Evolutionary conservation across 371 early-diverging fungal species (phyloP).

Genomic region (Mucor velutinosus): DNA sequence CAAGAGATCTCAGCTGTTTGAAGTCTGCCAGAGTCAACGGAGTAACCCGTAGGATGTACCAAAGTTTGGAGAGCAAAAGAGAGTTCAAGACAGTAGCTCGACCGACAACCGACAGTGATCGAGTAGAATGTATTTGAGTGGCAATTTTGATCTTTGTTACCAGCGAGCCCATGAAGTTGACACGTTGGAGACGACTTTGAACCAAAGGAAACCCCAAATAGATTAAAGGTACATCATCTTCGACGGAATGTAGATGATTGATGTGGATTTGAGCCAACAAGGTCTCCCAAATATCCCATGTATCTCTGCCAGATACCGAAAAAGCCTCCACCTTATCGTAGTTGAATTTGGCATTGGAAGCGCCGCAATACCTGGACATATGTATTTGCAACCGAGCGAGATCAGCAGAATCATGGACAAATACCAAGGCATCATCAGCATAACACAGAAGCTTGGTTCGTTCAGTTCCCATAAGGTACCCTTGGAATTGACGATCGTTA

Average conservation of each 20-base stretch:
- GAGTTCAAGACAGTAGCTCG: no score
- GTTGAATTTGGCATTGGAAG: constrained; percentile 18
- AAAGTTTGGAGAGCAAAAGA: no score
- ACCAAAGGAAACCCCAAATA: background rate
- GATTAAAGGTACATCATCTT: background rate
- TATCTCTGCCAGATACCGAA: background rate
- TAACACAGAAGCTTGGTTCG: constrained; percentile 4
- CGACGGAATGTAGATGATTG: background rate
- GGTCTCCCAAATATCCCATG: background rate
- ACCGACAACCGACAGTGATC: background rate
- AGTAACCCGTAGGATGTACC: no score
- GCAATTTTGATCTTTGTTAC: background rate
- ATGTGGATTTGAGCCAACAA: background rate
- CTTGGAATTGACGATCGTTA: background rate
- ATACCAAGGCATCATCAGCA: constrained; percentile 11
- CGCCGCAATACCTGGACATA: background rate
- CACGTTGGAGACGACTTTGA: background rate
- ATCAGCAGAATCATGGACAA: background rate
- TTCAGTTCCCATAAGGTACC: background rate
- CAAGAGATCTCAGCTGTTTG: no score
- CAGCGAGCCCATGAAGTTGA: background rate
- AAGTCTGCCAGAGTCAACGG: no score
- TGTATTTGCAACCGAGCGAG: background rate
- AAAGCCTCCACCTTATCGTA: background rate
- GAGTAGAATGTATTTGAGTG: background rate